Evolutionary conservation across 1,284 basidiomycete genomes (phyloP).

Genomic region (Boletus semigastroideus): DNA sequence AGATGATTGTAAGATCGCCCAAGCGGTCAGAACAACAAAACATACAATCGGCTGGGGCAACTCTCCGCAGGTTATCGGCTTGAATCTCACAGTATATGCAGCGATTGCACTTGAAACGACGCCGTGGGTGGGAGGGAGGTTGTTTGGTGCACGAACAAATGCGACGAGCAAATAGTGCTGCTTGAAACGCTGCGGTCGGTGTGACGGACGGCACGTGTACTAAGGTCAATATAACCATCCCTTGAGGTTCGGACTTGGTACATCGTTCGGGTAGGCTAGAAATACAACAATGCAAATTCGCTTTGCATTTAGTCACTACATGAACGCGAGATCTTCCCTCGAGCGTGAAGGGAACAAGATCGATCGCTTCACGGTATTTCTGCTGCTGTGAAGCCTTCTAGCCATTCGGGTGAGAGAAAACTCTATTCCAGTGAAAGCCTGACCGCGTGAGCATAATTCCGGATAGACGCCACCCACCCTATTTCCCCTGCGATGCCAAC

Average conservation of each 20-base stretch:
- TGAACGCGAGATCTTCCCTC: slow-evolving; percentile 31
- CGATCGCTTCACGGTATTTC: neutral
- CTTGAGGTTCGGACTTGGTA: neutral
- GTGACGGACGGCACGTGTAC: too few species aligned
- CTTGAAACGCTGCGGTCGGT: too few species aligned
- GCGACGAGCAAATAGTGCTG: too few species aligned
- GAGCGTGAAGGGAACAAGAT: slow-evolving; percentile 18
- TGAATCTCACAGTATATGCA: slow-evolving; percentile 34
- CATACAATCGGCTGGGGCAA: slow-evolving; percentile 26
- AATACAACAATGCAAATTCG: slow-evolving; percentile 33
- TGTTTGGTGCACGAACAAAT: too few species aligned
- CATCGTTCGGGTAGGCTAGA: slow-evolving; percentile 9
- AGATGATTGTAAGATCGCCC: neutral
- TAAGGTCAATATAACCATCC: neutral
- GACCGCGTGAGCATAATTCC: too few species aligned
- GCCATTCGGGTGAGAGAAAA: slow-evolving; percentile 37
- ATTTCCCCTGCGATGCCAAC: too few species aligned
- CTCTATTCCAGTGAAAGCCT: too few species aligned
- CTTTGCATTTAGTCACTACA: neutral
- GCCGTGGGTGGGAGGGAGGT: too few species aligned
- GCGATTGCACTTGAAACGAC: too few species aligned
- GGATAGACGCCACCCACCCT: too few species aligned
- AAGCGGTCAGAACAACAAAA: too few species aligned
- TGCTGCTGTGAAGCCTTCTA: neutral
- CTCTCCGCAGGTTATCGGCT: neutral